phyloP scores from a whole-genome alignment of 305 asterid genomes.

The Fraxinus baroniana region DNA sequence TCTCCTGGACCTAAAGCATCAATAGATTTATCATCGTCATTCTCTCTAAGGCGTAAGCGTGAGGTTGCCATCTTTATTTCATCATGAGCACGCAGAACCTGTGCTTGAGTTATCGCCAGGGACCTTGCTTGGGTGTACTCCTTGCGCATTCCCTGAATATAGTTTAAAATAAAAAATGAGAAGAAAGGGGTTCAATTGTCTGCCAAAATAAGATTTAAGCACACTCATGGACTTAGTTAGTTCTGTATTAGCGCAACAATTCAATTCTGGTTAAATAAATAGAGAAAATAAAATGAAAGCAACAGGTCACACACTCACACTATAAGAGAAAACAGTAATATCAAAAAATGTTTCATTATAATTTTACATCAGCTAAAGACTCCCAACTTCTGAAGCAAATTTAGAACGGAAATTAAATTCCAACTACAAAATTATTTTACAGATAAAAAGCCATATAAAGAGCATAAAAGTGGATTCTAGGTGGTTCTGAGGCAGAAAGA shows the following conservation, averaged over 20 bases:
- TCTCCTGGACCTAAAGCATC: slow-evolving; percentile 83
- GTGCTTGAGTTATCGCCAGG: slow-evolving; percentile 84
- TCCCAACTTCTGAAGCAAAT: slow-evolving; percentile 7
- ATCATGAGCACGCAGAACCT: slow-evolving; percentile 91
- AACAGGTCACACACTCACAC: background rate
- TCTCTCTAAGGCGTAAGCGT: slow-evolving; percentile 79
- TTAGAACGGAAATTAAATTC: slow-evolving; percentile 17
- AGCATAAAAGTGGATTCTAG: slow-evolving; percentile 17
- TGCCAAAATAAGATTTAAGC: slow-evolving; percentile 13
- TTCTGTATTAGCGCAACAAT: slow-evolving; percentile 4
- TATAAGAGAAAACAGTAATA: background rate
- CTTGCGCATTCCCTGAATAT: slow-evolving; percentile 81
- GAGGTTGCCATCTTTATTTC: slow-evolving; percentile 93
- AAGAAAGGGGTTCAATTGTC: slow-evolving; percentile 20
- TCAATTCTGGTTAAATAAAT: background rate
- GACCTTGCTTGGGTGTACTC: slow-evolving; percentile 86
- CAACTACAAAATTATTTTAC: slow-evolving; percentile 10
- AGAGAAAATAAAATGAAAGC: slow-evolving; percentile 3
- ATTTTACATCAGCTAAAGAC: slow-evolving; percentile 16
- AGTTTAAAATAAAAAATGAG: slow-evolving; percentile 14
- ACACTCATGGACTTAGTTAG: background rate
- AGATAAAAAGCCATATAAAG: slow-evolving; percentile 11
- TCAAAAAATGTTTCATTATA: slow-evolving; percentile 10
- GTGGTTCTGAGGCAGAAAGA: background rate
- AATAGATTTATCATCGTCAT: slow-evolving; percentile 69